phyloP scores from a whole-genome alignment of 768 basidiomycete species.

The Trametes cingulata region DNA sequence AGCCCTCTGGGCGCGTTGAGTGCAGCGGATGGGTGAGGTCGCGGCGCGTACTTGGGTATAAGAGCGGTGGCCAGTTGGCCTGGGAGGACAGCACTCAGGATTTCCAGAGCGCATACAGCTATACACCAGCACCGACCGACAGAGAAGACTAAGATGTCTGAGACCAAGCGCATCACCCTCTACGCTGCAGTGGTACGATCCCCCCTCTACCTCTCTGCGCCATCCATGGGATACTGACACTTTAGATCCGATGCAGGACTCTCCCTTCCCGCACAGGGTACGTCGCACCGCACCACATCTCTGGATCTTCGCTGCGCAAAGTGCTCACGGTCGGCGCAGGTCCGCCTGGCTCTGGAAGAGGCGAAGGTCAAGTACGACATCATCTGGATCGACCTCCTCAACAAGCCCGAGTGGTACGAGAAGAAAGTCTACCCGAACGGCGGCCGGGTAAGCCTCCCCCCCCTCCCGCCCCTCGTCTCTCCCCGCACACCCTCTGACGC shows the following conservation, averaged over 20 bases:
- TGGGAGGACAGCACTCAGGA: no score
- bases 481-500: neutral
- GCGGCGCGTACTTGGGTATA: no score
- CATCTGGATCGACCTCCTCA: slow-evolving; percentile 16
- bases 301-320: no score
- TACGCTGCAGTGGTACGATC: neutral
- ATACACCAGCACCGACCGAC: no score
- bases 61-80: no score
- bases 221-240: neutral
- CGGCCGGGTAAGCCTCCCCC: neutral
- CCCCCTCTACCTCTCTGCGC: neutral
- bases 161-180: slow-evolving; percentile 1
- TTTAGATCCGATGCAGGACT: neutral
- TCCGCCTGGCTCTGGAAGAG: slow-evolving; percentile 9
- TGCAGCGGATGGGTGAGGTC: no score
- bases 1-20: no score
- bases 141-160: neutral
- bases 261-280: slow-evolving; percentile 14
- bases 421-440: neutral
- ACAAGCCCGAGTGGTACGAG: slow-evolving; percentile 2
- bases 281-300: neutral
- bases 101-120: no score
- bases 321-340: neutral
- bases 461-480: no score
- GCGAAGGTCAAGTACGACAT: slow-evolving; percentile 15